Conservation (phyloP, 192 early-diverging fungal genomes). For the Entomortierella parvispora region DNA sequence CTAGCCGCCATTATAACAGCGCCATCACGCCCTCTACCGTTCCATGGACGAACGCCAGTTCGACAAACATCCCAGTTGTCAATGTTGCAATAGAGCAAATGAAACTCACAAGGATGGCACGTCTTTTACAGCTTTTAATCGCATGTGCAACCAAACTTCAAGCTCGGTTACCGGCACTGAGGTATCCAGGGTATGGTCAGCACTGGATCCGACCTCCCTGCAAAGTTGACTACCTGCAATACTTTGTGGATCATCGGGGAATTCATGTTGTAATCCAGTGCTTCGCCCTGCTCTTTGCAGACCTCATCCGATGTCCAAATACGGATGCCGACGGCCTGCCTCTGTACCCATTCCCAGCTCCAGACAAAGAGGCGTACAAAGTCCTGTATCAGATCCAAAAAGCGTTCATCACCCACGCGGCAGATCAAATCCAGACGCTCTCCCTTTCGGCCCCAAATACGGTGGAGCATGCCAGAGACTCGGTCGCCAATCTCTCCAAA, state of each 20-base stretch:
- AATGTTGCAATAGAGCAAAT: constrained; percentile 2
- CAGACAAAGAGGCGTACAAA: constrained; percentile 24
- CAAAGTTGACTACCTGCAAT: constrained; percentile 27
- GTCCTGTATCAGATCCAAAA: constrained; percentile 34
- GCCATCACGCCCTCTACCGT: neutral
- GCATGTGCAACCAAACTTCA: constrained; percentile 33
- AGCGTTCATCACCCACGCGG: constrained; percentile 33
- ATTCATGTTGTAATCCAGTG: constrained; percentile 23
- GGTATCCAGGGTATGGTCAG: constrained; percentile 46
- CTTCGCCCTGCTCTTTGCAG: constrained; percentile 41
- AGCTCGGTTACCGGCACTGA: constrained; percentile 33
- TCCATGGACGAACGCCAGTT: neutral
- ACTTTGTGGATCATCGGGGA: constrained; percentile 25
- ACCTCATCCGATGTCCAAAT: constrained; percentile 18
- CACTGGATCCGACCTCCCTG: constrained; percentile 47
- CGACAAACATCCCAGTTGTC: neutral
- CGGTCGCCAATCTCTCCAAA: constrained; percentile 20
- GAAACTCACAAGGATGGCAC: constrained; percentile 29
- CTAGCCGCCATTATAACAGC: neutral
- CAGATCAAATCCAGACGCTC: constrained; percentile 16
- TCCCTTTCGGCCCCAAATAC: constrained; percentile 19
- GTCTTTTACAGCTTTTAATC: constrained; percentile 34
- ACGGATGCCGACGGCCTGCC: neutral
- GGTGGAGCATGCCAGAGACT: constrained; percentile 9
- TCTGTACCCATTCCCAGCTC: constrained; percentile 4